phyloP scores from a whole-genome alignment of 2,329 filamentous ascomycete genomes.

The Penicillium digitatum region DNA sequence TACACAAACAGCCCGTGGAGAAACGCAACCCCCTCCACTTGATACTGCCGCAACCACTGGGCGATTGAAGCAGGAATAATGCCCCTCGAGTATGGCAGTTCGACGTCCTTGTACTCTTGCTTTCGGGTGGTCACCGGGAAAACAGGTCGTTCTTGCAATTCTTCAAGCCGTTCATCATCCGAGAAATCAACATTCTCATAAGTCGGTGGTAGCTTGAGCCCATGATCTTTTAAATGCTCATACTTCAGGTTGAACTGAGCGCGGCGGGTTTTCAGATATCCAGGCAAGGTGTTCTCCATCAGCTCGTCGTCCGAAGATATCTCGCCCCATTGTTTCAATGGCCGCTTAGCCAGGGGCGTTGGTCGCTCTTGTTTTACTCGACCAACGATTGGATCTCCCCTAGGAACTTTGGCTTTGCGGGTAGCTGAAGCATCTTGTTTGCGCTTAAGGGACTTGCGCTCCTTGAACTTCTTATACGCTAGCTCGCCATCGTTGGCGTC shows the following conservation, averaged over 20 bases:
- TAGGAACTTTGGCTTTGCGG: constrained; percentile 43
- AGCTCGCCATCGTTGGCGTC: constrained; percentile 39
- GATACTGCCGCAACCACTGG: constrained; percentile 88
- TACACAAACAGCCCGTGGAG: constrained; percentile 86
- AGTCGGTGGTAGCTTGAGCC: constrained; percentile 70
- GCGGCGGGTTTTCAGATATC: constrained; percentile 68
- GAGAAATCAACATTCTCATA: constrained; percentile 74
- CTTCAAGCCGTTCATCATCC: constrained; percentile 60
- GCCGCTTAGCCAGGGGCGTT: constrained; percentile 24
- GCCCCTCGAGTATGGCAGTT: constrained; percentile 69
- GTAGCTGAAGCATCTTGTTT: constrained; percentile 51
- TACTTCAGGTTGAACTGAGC: constrained; percentile 63
- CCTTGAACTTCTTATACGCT: constrained; percentile 62
- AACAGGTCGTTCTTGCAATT: constrained; percentile 64
- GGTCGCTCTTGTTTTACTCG: constrained; percentile 31
- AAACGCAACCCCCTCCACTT: constrained; percentile 78
- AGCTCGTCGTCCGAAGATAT: constrained; percentile 52
- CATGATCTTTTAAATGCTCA: constrained; percentile 60
- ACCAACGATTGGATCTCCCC: constrained; percentile 39
- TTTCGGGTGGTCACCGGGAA: constrained; percentile 62
- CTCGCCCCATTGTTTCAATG: constrained; percentile 42
- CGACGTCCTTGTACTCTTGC: constrained; percentile 69
- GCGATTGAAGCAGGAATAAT: constrained; percentile 84
- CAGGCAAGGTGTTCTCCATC: constrained; percentile 61
- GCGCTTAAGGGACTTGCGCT: constrained; percentile 53